Conservation (phyloP, 768 basidiomycete species). For the Sutorius australiensis region DNA sequence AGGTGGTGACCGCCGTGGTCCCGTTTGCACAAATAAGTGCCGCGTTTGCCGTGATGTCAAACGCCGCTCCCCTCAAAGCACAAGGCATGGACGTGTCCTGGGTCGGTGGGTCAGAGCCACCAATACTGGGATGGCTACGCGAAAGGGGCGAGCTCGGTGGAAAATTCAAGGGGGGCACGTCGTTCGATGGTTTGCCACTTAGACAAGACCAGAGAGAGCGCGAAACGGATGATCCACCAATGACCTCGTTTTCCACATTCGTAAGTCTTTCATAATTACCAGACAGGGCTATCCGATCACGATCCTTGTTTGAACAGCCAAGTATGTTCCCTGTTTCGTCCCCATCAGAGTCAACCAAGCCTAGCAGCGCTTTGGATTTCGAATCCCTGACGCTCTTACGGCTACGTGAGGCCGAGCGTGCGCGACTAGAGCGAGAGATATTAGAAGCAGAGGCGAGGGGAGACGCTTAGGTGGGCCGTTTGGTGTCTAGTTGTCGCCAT, state of each 20-base stretch:
- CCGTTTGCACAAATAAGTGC: conserved; percentile 74
- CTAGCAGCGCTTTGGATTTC: conserved; percentile 57
- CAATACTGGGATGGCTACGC: conserved; percentile 68
- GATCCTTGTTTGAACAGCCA: conserved; percentile 13
- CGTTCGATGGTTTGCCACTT: conserved; percentile 9
- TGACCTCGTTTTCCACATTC: conserved; percentile 46
- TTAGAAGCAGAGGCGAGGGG: conserved; percentile 58
- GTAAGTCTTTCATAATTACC: background rate
- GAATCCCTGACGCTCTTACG: conserved; percentile 79
- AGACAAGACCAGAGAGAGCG: background rate
- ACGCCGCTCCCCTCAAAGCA: conserved; percentile 49
- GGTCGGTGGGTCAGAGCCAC: conserved; percentile 70
- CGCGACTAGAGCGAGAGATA: conserved; percentile 73
- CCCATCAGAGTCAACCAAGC: conserved; percentile 19
- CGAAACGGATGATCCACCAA: conserved; percentile 2
- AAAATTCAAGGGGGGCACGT: background rate
- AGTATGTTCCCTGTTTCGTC: conserved; percentile 14
- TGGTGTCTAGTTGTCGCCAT: background rate
- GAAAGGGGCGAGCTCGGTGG: conserved; percentile 61
- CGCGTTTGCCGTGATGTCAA: conserved; percentile 71
- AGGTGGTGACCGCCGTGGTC: conserved; percentile 66
- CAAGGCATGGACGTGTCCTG: conserved; percentile 69
- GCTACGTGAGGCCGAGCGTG: conserved; percentile 76
- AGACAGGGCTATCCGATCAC: conserved; percentile 1
- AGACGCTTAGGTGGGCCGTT: conserved; percentile 4